Evolutionary conservation across 345 rosid genomes (phyloP).

Genomic region (Arabidopsis arenosa): DNA sequence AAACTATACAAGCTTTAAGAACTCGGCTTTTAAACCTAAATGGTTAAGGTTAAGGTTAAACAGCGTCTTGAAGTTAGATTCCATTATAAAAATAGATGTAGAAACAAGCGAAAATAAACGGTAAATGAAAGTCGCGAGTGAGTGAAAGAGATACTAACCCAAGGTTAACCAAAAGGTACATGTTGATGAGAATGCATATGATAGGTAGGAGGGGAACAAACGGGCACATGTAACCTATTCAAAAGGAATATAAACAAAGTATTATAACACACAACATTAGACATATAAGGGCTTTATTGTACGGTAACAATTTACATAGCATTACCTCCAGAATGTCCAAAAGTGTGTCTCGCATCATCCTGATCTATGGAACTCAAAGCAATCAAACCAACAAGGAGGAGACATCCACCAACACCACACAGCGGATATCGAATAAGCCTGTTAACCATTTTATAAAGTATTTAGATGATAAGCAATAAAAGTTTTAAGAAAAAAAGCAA

Average conservation of each 20-base stretch:
- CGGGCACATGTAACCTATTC: conserved; percentile 88
- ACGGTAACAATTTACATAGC: neutral
- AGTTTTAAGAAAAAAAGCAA: conserved; percentile 16
- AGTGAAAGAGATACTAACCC: conserved; percentile 63
- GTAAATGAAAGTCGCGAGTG: neutral
- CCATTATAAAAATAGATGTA: neutral
- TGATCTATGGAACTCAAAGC: conserved; percentile 78
- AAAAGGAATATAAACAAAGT: neutral
- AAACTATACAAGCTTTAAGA: neutral
- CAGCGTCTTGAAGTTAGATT: neutral
- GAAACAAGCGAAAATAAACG: neutral
- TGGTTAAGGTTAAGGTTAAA: neutral
- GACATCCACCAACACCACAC: conserved; percentile 80
- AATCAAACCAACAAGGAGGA: conserved; percentile 71
- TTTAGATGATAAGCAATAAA: conserved; percentile 2
- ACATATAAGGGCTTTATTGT: neutral
- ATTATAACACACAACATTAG: neutral
- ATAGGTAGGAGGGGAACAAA: conserved; percentile 94
- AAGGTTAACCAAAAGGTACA: conserved; percentile 83
- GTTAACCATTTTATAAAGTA: conserved; percentile 15
- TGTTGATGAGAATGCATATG: conserved; percentile 81
- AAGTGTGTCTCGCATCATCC: conserved; percentile 85
- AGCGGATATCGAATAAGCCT: conserved; percentile 63
- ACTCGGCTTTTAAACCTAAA: neutral
- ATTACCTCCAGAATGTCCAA: conserved; percentile 95